Percentiles rank a stretch among this genome's conserved stretches.
These are phyloP conservation scores for Leishmania major DNA, from an alignment of 208 protist genomes.

Conservation along the genomic window DNA sequence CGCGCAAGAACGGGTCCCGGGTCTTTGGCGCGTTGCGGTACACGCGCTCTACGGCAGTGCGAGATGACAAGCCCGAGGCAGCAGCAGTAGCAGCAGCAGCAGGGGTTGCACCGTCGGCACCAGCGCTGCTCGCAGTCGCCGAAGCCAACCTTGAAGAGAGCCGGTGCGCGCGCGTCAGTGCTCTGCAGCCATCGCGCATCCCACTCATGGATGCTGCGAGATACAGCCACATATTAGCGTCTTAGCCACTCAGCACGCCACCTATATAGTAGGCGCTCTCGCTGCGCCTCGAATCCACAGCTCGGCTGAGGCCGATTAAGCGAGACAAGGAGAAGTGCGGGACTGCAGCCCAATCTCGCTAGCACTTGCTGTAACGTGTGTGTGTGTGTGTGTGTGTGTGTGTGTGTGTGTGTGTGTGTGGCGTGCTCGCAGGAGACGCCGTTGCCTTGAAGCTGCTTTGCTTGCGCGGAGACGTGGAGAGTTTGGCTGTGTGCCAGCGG, in stretches of 20 bases:
- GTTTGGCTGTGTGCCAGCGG: background rate
- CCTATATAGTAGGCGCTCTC: too few relatives aligned
- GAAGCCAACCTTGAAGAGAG: background rate
- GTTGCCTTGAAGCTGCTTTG: too few relatives aligned
- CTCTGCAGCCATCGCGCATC: background rate
- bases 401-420: too few relatives aligned
- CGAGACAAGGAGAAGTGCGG: background rate
- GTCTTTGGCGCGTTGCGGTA: background rate
- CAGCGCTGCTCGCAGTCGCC: background rate
- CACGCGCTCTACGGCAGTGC: slow-evolving; percentile 7
- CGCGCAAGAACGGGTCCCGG: slow-evolving; percentile 63
- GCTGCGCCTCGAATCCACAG: background rate
- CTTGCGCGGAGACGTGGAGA: too few relatives aligned
- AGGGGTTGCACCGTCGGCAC: background rate
- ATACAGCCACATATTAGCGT: background rate
- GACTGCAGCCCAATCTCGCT: background rate
- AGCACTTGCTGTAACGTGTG: too few relatives aligned
- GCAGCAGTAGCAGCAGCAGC: background rate
- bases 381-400: too few relatives aligned
- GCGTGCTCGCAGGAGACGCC: too few relatives aligned
- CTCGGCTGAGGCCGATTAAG: background rate
- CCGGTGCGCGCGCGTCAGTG: background rate
- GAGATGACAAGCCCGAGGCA: background rate
- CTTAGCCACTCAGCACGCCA: too few relatives aligned
- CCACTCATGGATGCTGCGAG: background rate